Evolutionary conservation across 2,329 filamentous ascomycete species (phyloP).

Genomic region (Alternaria sp.): DNA sequence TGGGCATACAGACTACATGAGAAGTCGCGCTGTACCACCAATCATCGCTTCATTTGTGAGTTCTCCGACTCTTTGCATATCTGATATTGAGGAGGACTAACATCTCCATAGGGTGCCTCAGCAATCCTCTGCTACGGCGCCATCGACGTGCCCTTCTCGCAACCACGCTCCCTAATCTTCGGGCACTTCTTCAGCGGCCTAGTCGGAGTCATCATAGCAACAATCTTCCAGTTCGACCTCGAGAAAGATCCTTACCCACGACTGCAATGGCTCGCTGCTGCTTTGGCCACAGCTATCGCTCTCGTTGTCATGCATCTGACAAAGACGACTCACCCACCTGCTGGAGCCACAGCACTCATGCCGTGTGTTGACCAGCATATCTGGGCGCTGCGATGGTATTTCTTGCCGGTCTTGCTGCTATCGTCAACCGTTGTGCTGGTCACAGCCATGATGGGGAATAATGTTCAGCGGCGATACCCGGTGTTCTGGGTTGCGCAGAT

Average conservation of each 20-base stretch:
- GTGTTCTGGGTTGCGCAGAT: constrained; percentile 55
- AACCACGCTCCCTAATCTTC: constrained; percentile 53
- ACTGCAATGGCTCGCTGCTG: constrained; percentile 53
- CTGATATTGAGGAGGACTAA: not conserved
- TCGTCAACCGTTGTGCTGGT: constrained; percentile 49
- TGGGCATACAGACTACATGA: constrained; percentile 49
- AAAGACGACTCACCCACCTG: constrained; percentile 56
- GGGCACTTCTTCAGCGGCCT: constrained; percentile 55
- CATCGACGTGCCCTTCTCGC: constrained; percentile 54
- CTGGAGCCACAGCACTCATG: constrained; percentile 55
- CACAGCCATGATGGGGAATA: constrained; percentile 53
- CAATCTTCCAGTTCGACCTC: constrained; percentile 51
- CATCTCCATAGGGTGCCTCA: constrained; percentile 47
- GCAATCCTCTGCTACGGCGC: constrained; percentile 56
- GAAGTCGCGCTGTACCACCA: constrained; percentile 48
- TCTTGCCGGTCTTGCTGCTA: constrained; percentile 51
- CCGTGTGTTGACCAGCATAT: constrained; percentile 49
- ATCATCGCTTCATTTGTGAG: constrained; percentile 52
- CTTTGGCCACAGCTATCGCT: constrained; percentile 51
- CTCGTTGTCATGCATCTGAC: constrained; percentile 56
- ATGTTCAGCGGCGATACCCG: constrained; percentile 54
- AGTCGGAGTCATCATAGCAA: constrained; percentile 52
- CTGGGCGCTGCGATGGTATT: constrained; percentile 53
- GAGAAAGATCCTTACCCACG: constrained; percentile 29
- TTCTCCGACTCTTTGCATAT: not conserved